phyloP scores from a whole-genome alignment of 306 rosid species.

The Oemleria cerasiformis region DNA sequence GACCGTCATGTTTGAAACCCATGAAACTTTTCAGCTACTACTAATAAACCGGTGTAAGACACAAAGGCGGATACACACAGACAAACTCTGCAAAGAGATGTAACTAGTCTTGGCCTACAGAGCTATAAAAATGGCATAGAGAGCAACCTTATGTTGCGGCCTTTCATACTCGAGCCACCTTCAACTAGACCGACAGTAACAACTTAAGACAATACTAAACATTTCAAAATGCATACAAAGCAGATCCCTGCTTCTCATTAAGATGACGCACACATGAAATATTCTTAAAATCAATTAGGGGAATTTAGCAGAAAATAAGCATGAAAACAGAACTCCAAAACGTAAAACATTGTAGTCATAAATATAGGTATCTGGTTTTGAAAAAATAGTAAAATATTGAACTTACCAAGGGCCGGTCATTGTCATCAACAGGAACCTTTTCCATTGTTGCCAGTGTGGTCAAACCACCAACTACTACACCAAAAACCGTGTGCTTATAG shows the following conservation, averaged over 20 bases:
- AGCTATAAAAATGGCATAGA: background rate
- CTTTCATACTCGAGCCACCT: conserved; percentile 1
- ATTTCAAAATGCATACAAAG: background rate
- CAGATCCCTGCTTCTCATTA: background rate
- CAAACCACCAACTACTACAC: conserved; percentile 89
- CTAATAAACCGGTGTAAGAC: background rate
- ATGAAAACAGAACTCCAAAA: background rate
- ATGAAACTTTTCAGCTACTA: background rate
- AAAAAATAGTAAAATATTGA: background rate
- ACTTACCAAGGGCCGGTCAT: conserved; percentile 84
- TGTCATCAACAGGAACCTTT: conserved; percentile 85
- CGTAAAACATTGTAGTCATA: too few species aligned
- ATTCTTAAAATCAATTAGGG: background rate
- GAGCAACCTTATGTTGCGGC: background rate
- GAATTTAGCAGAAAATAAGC: background rate
- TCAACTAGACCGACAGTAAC: background rate
- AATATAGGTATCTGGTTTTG: background rate
- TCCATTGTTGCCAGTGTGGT: conserved; percentile 85
- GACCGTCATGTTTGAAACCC: background rate
- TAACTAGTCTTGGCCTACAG: background rate
- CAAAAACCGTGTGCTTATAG: conserved; percentile 93
- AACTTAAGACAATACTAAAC: background rate
- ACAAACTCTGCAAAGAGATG: background rate
- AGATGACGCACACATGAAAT: background rate
- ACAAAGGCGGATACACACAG: background rate